Base-by-base conservation (phyloP, 305 asterid genomes). In the Ilex paraguariensis region DNA sequence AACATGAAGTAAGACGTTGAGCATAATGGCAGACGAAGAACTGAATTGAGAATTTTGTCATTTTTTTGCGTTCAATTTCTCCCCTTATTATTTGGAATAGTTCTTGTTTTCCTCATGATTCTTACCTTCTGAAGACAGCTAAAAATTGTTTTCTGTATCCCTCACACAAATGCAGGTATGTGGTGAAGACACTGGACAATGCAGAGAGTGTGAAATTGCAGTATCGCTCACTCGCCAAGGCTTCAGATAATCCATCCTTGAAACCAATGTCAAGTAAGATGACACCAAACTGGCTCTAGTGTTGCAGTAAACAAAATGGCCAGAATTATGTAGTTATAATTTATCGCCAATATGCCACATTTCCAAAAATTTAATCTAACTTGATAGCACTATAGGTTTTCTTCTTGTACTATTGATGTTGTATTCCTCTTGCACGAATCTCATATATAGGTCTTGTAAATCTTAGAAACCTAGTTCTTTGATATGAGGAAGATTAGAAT, bases 121-220 rank as follows among this genome's bases (percentile, higher is more conserved):
- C 8, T 36, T 36, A 36, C 8, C 8, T 36, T 36, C 42, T 36
- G 42, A 36, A 36, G 42, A 36, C 5, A 4, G 42, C 42, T 36
- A 7, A 4, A 36, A 36, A 36, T 36, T 36, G 42, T 36, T 36
- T 36, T 36, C 8, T 4, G 42, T 36, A 7, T 36, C 7, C 7
- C 42, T 36, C 42, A 36, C 42, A 36, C 42, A 36, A 52, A 56
- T n/a, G 31, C 80, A 92, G 98, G 97, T 93, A 87, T 4, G 96
- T 93, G 13, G 97, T 93, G 30, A 93, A 93, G 89, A 93, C 99
- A 17, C 50, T 93, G 82, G 99, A 93, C 77, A 93, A 86, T 77
- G 97, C 97, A 56, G 99, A 93, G 82, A 90, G 96, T 45, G 96
- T 93, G 77, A 90, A 93, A 77, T 70, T 93, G 79, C 99, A 93